phyloP scores from a whole-genome alignment of 129 eudicot genomes.

The Escallonia rubra region DNA sequence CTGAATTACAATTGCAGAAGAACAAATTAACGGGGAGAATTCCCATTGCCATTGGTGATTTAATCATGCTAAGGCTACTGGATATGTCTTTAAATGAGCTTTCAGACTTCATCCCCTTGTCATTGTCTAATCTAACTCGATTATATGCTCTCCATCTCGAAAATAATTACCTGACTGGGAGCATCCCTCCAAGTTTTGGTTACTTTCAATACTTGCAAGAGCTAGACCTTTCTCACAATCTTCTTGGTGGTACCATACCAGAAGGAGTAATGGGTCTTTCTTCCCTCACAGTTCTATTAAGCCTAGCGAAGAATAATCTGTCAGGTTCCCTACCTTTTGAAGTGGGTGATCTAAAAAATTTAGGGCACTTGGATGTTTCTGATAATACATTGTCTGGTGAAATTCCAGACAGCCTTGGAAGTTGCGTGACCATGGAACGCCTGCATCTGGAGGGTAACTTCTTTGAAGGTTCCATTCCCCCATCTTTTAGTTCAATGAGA shows the following conservation, averaged over 20 bases:
- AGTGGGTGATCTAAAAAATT: constrained; percentile 8
- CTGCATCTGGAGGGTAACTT: constrained; percentile 11
- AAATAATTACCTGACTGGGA: constrained; percentile 9
- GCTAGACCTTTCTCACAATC: constrained; percentile 18
- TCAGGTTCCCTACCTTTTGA: constrained; percentile 14
- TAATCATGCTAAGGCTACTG: constrained; percentile 5
- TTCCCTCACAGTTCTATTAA: constrained; percentile 13
- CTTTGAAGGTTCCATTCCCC: constrained; percentile 15
- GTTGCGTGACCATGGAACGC: constrained; percentile 13
- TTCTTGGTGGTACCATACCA: constrained; percentile 15
- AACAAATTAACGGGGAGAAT: constrained; percentile 11
- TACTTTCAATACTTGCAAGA: constrained; percentile 17
- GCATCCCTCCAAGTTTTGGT: constrained; percentile 15
- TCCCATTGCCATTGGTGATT: constrained; percentile 11
- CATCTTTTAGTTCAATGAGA: constrained; percentile 7
- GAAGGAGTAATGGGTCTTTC: constrained; percentile 12
- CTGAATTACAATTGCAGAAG: constrained; percentile 14
- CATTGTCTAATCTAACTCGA: constrained; percentile 7
- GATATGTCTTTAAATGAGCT: constrained; percentile 11
- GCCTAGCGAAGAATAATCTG: constrained; percentile 8
- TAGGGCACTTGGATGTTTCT: constrained; percentile 15
- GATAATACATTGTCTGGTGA: constrained; percentile 21
- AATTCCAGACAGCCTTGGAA: constrained; percentile 15
- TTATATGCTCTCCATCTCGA: constrained; percentile 8
- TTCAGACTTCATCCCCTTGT: constrained; percentile 13